Percentiles rank a stretch among this genome's conserved stretches.
These are phyloP conservation scores for Kwoniella botswanensis DNA, from an alignment of 768 basidiomycete genomes.

Conservation along the genomic window DNA sequence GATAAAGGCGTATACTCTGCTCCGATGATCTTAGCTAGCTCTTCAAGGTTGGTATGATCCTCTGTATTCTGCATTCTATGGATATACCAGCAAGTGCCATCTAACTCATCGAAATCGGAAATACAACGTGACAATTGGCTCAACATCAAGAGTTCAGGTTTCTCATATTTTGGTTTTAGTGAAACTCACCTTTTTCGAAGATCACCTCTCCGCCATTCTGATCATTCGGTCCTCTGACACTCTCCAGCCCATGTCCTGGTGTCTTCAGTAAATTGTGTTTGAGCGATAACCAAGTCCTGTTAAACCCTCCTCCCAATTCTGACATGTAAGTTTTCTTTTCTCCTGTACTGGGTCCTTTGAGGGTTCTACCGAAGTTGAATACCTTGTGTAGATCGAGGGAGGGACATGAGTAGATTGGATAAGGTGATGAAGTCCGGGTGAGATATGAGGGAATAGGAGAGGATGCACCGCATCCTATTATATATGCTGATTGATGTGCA, in stretches of 20 bases:
- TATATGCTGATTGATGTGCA: conserved; percentile 26
- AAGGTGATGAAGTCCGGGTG: conserved; percentile 25
- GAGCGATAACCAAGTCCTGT: conserved; percentile 90
- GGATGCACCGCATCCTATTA: conserved; percentile 42
- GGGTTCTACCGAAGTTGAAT: conserved; percentile 31
- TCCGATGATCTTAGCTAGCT: conserved; percentile 33
- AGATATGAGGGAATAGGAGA: conserved; percentile 38
- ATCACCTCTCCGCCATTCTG: conserved; percentile 52
- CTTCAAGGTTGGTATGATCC: conserved; percentile 42
- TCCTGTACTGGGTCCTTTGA: conserved; percentile 10
- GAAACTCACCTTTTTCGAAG: conserved; percentile 40
- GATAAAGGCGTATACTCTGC: conserved; percentile 28
- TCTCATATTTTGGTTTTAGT: neutral
- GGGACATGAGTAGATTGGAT: conserved; percentile 44
- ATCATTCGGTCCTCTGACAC: conserved; percentile 34
- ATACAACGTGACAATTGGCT: no score
- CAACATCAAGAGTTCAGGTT: neutral
- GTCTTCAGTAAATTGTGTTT: conserved; percentile 76
- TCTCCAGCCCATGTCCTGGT: conserved; percentile 21
- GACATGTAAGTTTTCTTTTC: conserved; percentile 30
- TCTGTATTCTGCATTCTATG: conserved; percentile 45
- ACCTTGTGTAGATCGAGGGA: conserved; percentile 34
- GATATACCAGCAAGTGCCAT: conserved; percentile 42
- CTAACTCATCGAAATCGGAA: conserved; percentile 13
- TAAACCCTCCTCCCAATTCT: conserved; percentile 30